Percentiles rank a stretch among this genome's conserved stretches.
These are phyloP conservation scores for Sclerotiophoma versabilis DNA, from an alignment of 2,329 filamentous ascomycete genomes.

Conservation along the genomic window DNA sequence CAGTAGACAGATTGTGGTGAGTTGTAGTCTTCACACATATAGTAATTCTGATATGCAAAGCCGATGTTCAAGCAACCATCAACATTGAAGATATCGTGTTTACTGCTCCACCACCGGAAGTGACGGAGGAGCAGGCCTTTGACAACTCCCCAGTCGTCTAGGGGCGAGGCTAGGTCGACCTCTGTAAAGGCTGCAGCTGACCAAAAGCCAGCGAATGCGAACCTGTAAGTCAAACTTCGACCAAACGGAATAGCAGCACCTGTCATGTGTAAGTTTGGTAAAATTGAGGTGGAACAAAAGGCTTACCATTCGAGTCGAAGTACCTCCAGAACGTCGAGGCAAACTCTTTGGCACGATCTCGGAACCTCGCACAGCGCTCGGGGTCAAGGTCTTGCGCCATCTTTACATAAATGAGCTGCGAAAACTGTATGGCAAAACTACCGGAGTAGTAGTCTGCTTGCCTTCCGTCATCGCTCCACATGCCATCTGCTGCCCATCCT, in stretches of 20 bases:
- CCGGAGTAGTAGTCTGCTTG: constrained; percentile 63
- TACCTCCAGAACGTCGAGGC: constrained; percentile 56
- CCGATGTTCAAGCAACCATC: constrained; percentile 61
- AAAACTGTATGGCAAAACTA: constrained; percentile 63
- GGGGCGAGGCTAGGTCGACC: constrained; percentile 49
- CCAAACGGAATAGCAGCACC: constrained; percentile 62
- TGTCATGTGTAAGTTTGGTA: constrained; percentile 23
- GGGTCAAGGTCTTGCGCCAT: constrained; percentile 55
- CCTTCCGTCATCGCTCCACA: constrained; percentile 48
- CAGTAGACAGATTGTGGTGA: constrained; percentile 64
- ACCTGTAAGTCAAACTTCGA: constrained; percentile 60
- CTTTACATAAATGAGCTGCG: constrained; percentile 56
- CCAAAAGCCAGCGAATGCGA: constrained; percentile 60
- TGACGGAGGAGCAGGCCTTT: constrained; percentile 61
- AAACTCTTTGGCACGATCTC: constrained; percentile 53
- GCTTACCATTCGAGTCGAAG: constrained; percentile 55
- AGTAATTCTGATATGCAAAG: constrained; percentile 60
- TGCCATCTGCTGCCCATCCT: constrained; percentile 59
- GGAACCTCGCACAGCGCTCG: constrained; percentile 48
- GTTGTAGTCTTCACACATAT: constrained; percentile 64
- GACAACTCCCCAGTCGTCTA: constrained; percentile 50
- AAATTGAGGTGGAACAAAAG: not conserved
- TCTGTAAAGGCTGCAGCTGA: constrained; percentile 55
- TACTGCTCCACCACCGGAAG: constrained; percentile 58
- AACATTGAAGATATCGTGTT: constrained; percentile 54